Evolutionary conservation across 768 basidiomycete species (phyloP), one percentile per base, ranked within the genome.

Genomic region (Obba rivulosa): DNA sequence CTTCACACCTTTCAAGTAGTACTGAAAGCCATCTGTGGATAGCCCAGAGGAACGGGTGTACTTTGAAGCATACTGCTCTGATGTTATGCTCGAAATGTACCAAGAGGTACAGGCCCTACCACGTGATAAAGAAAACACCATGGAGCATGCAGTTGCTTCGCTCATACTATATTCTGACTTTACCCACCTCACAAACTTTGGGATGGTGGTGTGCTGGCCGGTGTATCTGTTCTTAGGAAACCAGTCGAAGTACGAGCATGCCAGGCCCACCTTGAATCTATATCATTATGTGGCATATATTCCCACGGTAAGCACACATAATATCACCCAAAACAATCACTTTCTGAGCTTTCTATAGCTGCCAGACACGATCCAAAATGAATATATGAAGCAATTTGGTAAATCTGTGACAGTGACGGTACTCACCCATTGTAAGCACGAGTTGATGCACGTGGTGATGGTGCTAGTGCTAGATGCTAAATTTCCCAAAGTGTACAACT

Each of bases 221-320:
- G 28, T 72, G 0, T 76, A 76, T 45, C 25, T 64, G 1, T 69
- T 50, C 31, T 62, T 74, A 21, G 72, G 70, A 0, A 71, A 70
- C 41, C 57, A 67, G 9, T 72, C 70, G 0, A 78, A 77, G 55
- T 74, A 74, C 43, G 45, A 58, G 3, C 59, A 62, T 0, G 51
- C 50, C 1, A 51, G 57, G 13, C 70, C 69, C 2, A 57, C 51
- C 9, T 58, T 61, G 0, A 53, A 60, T 25, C 63, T 68, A 1
- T 57, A 60, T 18, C 69, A 75, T 49, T 71, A 72, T 48, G 17
- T 74, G 1, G 75, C 71, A 10, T 76, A 76, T 55, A 64, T 77
- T 17, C 76, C 74, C 1, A 57, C 61, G 23, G 72, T 74, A 51
- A 45, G 62, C 49, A 11, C 3, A 44, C 21, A 3, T n/a, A n/a